These are phyloP conservation scores for Acanthamoeba quina DNA, from an alignment of 208 protist genomes.

Conservation along the genomic window DNA sequence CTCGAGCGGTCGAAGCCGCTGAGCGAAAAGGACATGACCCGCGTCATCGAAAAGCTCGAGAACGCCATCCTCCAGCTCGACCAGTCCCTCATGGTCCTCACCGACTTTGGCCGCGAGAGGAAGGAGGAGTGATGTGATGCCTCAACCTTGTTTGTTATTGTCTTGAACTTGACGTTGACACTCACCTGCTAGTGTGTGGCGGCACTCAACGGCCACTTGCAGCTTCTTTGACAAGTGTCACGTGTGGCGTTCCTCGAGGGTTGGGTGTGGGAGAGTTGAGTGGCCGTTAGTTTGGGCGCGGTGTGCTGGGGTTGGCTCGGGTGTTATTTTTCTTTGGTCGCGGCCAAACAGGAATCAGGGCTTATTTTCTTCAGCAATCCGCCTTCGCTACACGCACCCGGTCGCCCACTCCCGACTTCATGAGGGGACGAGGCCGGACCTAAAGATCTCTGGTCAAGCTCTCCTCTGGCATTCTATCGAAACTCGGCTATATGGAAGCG, in stretches of 20 bases:
- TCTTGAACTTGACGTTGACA: accelerated
- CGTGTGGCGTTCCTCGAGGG: no score
- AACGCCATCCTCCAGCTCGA: slow-evolving; percentile 56
- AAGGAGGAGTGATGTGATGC: not conserved
- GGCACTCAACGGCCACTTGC: no score
- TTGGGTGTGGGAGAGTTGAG: no score
- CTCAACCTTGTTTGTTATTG: no score
- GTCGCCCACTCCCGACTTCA: not conserved
- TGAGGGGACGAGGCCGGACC: not conserved
- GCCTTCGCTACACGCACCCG: no score
- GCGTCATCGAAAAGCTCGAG: slow-evolving; percentile 28
- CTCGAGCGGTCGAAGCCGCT: slow-evolving; percentile 27
- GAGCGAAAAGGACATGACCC: not conserved
- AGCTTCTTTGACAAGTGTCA: no score
- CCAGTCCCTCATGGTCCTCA: slow-evolving; percentile 66
- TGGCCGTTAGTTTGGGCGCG: no score
- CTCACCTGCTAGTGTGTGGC: no score
- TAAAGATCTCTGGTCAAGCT: no score
- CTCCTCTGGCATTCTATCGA: no score
- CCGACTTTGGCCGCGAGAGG: slow-evolving; percentile 55
- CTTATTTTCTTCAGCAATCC: not conserved
- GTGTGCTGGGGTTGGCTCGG: no score
- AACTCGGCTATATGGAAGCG: no score
- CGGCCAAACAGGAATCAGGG: not conserved
- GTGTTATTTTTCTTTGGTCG: not conserved